phyloP scores from a whole-genome alignment of 768 basidiomycete genomes.

The Naganishia randhawae region DNA sequence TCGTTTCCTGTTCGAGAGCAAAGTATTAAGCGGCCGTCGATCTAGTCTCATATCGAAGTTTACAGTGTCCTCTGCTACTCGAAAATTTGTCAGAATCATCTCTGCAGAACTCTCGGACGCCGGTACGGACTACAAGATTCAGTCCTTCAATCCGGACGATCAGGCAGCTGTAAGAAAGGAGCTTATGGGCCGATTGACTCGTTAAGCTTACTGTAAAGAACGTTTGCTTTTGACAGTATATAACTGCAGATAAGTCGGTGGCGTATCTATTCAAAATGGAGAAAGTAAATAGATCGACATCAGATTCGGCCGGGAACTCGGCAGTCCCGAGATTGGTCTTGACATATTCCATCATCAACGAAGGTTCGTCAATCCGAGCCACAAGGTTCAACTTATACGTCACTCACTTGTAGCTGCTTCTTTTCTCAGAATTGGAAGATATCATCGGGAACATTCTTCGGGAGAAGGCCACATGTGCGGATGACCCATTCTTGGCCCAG shows the following conservation, averaged over 20 bases:
- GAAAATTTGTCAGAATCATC: constrained; percentile 72
- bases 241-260: constrained; percentile 70
- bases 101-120: constrained; percentile 55
- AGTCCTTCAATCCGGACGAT: constrained; percentile 24
- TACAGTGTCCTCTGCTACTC: constrained; percentile 74
- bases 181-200: constrained; percentile 36
- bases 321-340: constrained; percentile 61
- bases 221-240: constrained; percentile 56
- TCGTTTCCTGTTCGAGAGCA: not conserved
- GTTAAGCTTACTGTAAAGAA: constrained; percentile 55
- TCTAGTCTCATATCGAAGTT: constrained; percentile 82
- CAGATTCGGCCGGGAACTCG: not conserved
- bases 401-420: not conserved
- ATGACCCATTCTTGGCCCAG: not conserved
- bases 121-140: constrained; percentile 27
- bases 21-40: constrained; percentile 11
- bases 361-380: constrained; percentile 57
- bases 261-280: constrained; percentile 78
- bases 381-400: not conserved
- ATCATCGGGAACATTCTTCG: not conserved
- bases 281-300: not conserved
- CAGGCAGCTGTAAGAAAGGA: constrained; percentile 48
- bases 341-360: constrained; percentile 72
- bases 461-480: not conserved
- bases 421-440: constrained; percentile 9